Evolutionary conservation across 2,329 filamentous ascomycete species (phyloP).

Genomic region (Neopestalotiopsis sp.): DNA sequence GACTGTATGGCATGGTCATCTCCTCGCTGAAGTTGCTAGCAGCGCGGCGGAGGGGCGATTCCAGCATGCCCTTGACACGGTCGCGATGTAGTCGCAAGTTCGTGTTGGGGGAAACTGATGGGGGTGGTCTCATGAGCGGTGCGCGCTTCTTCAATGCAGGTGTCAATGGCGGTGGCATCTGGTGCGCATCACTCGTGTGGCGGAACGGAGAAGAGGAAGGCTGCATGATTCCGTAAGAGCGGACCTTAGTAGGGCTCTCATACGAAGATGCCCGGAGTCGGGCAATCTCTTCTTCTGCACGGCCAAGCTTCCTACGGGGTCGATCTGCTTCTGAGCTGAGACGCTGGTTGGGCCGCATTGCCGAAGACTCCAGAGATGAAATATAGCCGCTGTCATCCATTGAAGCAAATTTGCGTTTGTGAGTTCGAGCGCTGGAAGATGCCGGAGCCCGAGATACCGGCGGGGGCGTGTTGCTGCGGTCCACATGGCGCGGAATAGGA

Average conservation of each 20-base stretch:
- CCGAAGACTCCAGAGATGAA: constrained; percentile 93
- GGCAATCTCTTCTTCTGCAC: constrained; percentile 94
- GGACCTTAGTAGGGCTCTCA: constrained; percentile 82
- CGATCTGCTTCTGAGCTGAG: constrained; percentile 81
- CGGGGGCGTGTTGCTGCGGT: constrained; percentile 76
- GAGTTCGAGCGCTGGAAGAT: constrained; percentile 69
- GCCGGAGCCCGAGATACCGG: constrained; percentile 64
- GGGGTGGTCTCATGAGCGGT: constrained; percentile 57
- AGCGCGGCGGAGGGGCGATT: constrained; percentile 60
- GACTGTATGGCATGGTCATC: constrained; percentile 59
- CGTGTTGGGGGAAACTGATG: constrained; percentile 90
- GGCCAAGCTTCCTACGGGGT: constrained; percentile 83
- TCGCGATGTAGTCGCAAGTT: constrained; percentile 89
- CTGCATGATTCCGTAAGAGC: constrained; percentile 57
- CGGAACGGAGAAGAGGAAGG: constrained; percentile 74
- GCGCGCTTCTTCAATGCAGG: constrained; percentile 82
- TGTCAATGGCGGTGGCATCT: constrained; percentile 78
- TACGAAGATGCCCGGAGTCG: constrained; percentile 91
- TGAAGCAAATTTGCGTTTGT: constrained; percentile 77
- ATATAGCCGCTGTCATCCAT: constrained; percentile 95
- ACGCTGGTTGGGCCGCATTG: constrained; percentile 71
- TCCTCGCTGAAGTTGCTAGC: constrained; percentile 57
- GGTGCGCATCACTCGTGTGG: constrained; percentile 53
- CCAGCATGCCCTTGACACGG: constrained; percentile 75
- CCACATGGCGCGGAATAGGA: constrained; percentile 68